phyloP scores from a whole-genome alignment of 2,329 filamentous ascomycete species.

The Peltaster fructicola region DNA sequence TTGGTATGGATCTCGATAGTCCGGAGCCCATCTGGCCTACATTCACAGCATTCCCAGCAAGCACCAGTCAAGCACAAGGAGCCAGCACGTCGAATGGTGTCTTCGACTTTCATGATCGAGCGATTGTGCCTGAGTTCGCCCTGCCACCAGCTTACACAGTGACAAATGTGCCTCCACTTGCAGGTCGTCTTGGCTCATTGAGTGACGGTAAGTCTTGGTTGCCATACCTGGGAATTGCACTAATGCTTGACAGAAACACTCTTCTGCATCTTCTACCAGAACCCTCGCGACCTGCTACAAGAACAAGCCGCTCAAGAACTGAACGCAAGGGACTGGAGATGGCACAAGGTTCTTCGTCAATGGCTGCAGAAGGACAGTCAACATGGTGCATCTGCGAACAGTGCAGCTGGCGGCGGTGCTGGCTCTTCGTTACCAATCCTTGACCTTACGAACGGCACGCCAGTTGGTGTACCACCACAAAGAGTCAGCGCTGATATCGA shows the following conservation, averaged over 20 bases:
- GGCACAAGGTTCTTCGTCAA: slow-evolving; percentile 35
- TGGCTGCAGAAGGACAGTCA: slow-evolving; percentile 38
- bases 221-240: slow-evolving; percentile 1
- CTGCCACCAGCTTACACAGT: slow-evolving; percentile 48
- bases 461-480: slow-evolving; percentile 19
- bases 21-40: slow-evolving; percentile 39
- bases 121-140: slow-evolving; percentile 45
- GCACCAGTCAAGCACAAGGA: too few relatives aligned
- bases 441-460: slow-evolving; percentile 13
- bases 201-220: slow-evolving; percentile 15
- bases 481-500: slow-evolving; percentile 30
- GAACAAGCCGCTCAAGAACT: slow-evolving; percentile 48
- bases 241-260: slow-evolving; percentile 41
- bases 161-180: slow-evolving; percentile 45
- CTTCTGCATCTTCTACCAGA: slow-evolving; percentile 53
- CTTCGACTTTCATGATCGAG: slow-evolving; percentile 25
- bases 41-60: slow-evolving; percentile 46
- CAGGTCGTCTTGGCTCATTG: slow-evolving; percentile 19
- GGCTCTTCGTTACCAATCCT: slow-evolving; percentile 13
- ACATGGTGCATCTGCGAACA: slow-evolving; percentile 15
- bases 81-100: slow-evolving; percentile 13
- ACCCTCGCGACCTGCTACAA: slow-evolving; percentile 47
- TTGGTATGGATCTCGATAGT: slow-evolving; percentile 44
- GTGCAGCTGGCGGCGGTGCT: too few relatives aligned
- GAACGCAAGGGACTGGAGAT: slow-evolving; percentile 34